Conservation (phyloP, 179 eudicot genomes). For the Patellifolia procumbens region DNA sequence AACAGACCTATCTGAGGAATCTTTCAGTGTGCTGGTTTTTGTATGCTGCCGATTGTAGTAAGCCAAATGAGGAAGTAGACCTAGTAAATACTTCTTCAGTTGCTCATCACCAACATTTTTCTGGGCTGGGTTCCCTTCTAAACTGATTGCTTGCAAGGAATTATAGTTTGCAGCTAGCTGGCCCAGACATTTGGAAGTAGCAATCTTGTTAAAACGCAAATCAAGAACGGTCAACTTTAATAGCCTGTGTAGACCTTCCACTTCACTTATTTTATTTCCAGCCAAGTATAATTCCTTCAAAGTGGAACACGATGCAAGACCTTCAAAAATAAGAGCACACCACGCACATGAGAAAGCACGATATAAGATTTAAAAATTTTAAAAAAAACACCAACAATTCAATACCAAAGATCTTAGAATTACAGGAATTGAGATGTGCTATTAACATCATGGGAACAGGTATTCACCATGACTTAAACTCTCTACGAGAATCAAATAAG, state of each 20-base stretch:
- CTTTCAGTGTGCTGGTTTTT: conserved; percentile 63
- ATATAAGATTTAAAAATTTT: not conserved
- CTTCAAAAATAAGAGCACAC: conserved; percentile 33
- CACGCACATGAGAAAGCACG: not conserved
- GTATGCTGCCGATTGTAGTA: conserved; percentile 76
- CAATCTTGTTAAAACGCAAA: conserved; percentile 85
- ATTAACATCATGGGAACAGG: not conserved
- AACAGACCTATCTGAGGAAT: conserved; percentile 61
- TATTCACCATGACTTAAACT: not conserved
- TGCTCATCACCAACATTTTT: conserved; percentile 91
- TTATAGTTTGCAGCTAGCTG: conserved; percentile 95
- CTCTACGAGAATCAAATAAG: not conserved
- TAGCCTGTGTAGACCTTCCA: conserved; percentile 95
- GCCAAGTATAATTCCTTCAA: conserved; percentile 88
- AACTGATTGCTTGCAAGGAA: conserved; percentile 85
- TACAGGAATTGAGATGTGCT: not conserved
- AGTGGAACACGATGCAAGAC: conserved; percentile 83
- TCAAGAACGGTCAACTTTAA: conserved; percentile 76
- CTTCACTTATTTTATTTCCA: conserved; percentile 97
- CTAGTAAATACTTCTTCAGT: conserved; percentile 63
- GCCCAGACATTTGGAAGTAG: conserved; percentile 82
- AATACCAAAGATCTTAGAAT: not conserved
- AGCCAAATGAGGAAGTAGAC: conserved; percentile 75
- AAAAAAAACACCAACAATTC: not conserved
- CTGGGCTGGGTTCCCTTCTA: conserved; percentile 98